phyloP scores from a whole-genome alignment of 371 early-diverging fungal species.

The Circinella umbellata region DNA sequence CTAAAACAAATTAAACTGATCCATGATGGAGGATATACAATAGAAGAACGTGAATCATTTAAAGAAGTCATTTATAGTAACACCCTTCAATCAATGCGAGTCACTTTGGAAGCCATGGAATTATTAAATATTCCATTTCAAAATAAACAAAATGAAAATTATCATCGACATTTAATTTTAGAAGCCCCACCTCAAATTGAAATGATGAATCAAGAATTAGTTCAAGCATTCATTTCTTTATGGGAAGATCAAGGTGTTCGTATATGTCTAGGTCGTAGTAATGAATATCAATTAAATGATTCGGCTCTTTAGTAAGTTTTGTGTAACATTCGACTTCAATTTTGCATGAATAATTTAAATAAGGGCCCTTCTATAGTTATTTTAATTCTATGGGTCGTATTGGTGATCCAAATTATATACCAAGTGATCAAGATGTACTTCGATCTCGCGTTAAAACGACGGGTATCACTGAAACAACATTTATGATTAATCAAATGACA shows the following conservation, averaged over 20 bases:
- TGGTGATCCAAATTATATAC: conserved; percentile 72
- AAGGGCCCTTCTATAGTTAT: no score
- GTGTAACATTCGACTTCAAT: neutral
- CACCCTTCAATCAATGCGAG: conserved; percentile 89
- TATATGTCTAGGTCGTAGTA: conserved; percentile 71
- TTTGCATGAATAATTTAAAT: no score
- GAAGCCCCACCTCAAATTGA: conserved; percentile 71
- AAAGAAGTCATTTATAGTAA: conserved; percentile 92
- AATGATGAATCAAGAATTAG: conserved; percentile 65
- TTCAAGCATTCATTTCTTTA: conserved; percentile 71
- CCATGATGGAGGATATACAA: conserved; percentile 90
- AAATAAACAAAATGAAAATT: conserved; percentile 65
- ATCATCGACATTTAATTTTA: conserved; percentile 58
- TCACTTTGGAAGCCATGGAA: conserved; percentile 89
- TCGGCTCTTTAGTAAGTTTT: conserved; percentile 76
- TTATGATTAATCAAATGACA: conserved; percentile 78
- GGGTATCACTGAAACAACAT: conserved; percentile 87
- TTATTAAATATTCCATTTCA: conserved; percentile 68
- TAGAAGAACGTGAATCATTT: conserved; percentile 85
- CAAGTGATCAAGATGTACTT: conserved; percentile 88
- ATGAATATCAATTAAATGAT: conserved; percentile 89
- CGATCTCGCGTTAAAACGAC: conserved; percentile 86
- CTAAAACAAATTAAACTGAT: conserved; percentile 97
- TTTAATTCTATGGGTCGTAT: conserved; percentile 89
- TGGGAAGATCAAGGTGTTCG: conserved; percentile 83